Evolutionary conservation across 2,329 filamentous ascomycete species (phyloP), one percentile per base, ranked within the genome.

Genomic region (Cadophora gregata): DNA sequence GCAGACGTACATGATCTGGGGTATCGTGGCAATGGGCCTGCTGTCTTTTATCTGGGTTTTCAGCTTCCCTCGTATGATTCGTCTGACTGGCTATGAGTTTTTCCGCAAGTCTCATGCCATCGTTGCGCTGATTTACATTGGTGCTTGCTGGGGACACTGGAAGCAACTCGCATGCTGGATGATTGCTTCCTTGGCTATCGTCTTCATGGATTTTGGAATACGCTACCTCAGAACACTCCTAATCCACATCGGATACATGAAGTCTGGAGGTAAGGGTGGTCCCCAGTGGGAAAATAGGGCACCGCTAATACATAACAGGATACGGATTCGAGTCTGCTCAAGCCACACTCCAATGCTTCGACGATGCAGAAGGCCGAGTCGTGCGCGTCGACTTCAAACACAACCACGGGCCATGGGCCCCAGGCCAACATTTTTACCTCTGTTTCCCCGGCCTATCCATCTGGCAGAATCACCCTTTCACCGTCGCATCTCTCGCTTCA

Each of bases 391-490:
- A 93, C 63, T 87, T 92, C 67, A 78, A 84, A 1, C 87, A 90
- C 69, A 78, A 93, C 89, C 65, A 92, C 88, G 82, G 92, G 88
- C 4, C 85, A 1, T 75, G 72, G 74, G 48, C 85, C 90, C 16
- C 93, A 0, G 91, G 91, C 31, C 90, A 93, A 78, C 91, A 94
- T 77, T 89, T 90, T 59, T 94, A 93, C 77, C 80, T 94, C 29
- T 93, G 93, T 79, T 85, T 94, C 78, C 91, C 91, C 5, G 81
- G 83, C 10, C 82, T 93, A 74, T 90, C 89, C 69, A 83, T 88
- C 71, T 91, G 88, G 88, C 91, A 91, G 74, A 92, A 89, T 53
- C 91, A 94, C 75, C 91, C 91, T 1, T 93, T 93, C 80, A 92
- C 90, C 3, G 82, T 93, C 45, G 89, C 90, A 36, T 93, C 90